phyloP scores from a whole-genome alignment of 1,284 basidiomycete genomes.

The Microbotryum scabiosae region DNA sequence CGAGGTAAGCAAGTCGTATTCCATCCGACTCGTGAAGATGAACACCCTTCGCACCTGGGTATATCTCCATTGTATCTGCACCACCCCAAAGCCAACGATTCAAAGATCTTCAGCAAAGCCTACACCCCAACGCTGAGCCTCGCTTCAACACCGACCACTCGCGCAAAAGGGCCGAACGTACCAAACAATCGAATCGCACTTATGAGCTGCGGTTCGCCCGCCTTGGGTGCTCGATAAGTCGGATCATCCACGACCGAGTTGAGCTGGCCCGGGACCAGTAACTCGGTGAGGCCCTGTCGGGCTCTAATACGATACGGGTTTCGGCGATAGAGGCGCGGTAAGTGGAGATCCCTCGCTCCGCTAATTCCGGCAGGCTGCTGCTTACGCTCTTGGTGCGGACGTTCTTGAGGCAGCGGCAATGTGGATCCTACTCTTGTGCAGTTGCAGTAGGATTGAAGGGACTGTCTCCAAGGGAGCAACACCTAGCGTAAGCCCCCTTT shows the following conservation, averaged over 20 bases:
- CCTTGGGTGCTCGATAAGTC: conserved; percentile 31
- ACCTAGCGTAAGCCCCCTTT: not conserved
- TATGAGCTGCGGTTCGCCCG: conserved; percentile 41
- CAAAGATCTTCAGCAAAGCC: too few relatives aligned
- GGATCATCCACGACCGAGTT: conserved; percentile 29
- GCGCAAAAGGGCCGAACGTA: too few relatives aligned
- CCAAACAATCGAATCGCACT: conserved; percentile 60
- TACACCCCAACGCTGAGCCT: too few relatives aligned
- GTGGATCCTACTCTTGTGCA: conserved; percentile 47
- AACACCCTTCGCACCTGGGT: conserved; percentile 51
- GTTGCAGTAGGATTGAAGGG: conserved; percentile 59
- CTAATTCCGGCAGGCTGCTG: conserved; percentile 17
- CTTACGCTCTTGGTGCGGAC: conserved; percentile 58
- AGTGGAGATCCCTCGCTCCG: not conserved
- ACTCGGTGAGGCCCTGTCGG: conserved; percentile 58
- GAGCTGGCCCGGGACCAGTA: conserved; percentile 51
- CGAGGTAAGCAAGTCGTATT: not conserved
- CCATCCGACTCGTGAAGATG: not conserved
- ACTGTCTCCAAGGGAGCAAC: conserved; percentile 52
- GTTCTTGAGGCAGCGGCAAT: conserved; percentile 73
- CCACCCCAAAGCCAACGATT: too few relatives aligned
- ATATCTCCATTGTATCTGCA: conserved; percentile 63
- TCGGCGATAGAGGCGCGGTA: conserved; percentile 7
- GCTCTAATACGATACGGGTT: conserved; percentile 48
- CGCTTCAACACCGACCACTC: too few relatives aligned